phyloP scores from a whole-genome alignment of 2,329 filamentous ascomycete genomes.

The Calonectria crousiana region DNA sequence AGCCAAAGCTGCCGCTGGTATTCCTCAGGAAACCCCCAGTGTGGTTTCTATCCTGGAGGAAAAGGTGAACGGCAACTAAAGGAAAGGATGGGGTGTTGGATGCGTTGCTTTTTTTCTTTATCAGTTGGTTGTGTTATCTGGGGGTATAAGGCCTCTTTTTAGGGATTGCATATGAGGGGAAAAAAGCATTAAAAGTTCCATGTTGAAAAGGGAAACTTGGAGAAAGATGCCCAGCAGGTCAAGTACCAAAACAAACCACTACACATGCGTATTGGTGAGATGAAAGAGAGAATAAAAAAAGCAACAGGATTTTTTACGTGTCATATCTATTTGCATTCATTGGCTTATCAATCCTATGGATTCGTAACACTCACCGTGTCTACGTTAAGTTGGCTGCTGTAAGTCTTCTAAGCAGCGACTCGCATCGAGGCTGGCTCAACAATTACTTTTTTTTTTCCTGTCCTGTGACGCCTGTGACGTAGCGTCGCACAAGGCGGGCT shows the following conservation, averaged over 20 bases:
- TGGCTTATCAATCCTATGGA: not conserved
- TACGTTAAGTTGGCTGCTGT: not conserved
- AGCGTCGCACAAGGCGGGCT: not conserved
- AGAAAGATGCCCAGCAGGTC: too few relatives aligned
- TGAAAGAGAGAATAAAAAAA: not conserved
- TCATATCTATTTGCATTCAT: not conserved
- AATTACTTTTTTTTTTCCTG: not conserved
- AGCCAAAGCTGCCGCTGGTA: not conserved
- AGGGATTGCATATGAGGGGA: too few relatives aligned
- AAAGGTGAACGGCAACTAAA: not conserved
- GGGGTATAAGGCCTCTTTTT: too few relatives aligned
- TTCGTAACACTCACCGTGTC: not conserved
- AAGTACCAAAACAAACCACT: not conserved
- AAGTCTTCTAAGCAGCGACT: not conserved
- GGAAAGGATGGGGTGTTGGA: not conserved
- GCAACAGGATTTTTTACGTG: not conserved
- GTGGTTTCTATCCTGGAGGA: not conserved
- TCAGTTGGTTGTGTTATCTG: too few relatives aligned
- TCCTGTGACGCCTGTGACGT: not conserved
- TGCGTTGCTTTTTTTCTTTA: too few relatives aligned
- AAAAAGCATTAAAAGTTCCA: too few relatives aligned
- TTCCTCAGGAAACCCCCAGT: not conserved
- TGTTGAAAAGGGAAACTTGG: too few relatives aligned
- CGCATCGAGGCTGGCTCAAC: not conserved
- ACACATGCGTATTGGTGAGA: constrained; percentile 8